phyloP scores from a whole-genome alignment of 768 basidiomycete species.

The Auricularia auricula-judae region DNA sequence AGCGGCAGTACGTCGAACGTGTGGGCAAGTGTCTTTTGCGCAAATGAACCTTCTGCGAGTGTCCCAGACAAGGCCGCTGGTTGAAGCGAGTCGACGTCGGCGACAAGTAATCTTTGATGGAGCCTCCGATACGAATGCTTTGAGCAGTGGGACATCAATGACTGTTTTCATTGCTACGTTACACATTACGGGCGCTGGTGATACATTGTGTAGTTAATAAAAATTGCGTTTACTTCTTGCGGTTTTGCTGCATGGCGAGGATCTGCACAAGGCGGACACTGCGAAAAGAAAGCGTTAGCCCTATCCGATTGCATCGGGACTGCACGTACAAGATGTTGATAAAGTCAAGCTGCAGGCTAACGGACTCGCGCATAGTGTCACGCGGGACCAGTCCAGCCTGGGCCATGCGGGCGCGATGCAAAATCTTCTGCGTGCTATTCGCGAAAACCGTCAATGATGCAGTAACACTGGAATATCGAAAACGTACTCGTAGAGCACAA shows the following conservation, averaged over 20 bases:
- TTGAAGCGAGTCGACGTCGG: no score
- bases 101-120: no score
- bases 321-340: slow-evolving; percentile 73
- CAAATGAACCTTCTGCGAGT: no score
- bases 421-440: slow-evolving; percentile 70
- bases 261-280: slow-evolving; percentile 78
- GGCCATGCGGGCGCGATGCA: slow-evolving; percentile 63
- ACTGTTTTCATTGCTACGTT: no score
- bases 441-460: not conserved
- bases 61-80: no score
- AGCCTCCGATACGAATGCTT: no score
- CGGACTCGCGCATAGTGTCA: slow-evolving; percentile 71
- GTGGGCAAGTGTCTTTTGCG: no score
- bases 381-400: slow-evolving; percentile 53
- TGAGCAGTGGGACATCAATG: no score
- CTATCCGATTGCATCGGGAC: not conserved
- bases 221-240: slow-evolving; percentile 29
- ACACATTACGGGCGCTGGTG: no score
- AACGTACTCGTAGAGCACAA: slow-evolving; percentile 71
- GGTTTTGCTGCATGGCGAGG: slow-evolving; percentile 49
- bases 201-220: no score
- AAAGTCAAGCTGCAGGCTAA: slow-evolving; percentile 74
- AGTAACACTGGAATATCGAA: not conserved
- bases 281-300: not conserved
- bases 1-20: no score